phyloP scores from a whole-genome alignment of 306 rosid species.

The Glycyrrhiza uralensis region DNA sequence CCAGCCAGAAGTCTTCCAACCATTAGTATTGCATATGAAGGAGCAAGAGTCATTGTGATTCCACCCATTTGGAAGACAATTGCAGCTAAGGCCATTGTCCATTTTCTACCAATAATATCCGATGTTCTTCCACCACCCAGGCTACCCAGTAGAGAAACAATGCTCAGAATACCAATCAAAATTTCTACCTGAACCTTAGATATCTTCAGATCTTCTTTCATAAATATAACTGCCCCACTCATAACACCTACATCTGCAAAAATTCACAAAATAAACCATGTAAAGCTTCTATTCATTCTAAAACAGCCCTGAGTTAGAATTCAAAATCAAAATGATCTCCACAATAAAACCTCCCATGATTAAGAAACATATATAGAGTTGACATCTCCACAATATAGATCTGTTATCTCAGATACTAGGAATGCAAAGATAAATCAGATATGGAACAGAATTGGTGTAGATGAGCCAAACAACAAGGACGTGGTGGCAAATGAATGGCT shows the following conservation, averaged over 20 bases:
- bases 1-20: conserved; percentile 81
- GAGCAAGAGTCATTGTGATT: conserved; percentile 70
- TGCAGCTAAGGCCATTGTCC: conserved; percentile 95
- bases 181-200: conserved; percentile 75
- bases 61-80: conserved; percentile 77
- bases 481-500: not conserved
- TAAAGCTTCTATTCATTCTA: not conserved
- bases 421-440: conserved; percentile 4
- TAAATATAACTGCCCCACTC: conserved; percentile 96
- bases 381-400: conserved; percentile 21
- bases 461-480: not conserved
- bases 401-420: not conserved
- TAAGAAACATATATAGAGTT: not conserved
- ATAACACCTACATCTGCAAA: conserved; percentile 96
- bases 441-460: not conserved
- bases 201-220: conserved; percentile 81
- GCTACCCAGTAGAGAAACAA: conserved; percentile 85
- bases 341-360: not conserved
- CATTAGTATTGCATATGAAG: conserved; percentile 63
- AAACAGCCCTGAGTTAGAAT: not conserved
- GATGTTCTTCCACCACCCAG: conserved; percentile 91
- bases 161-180: conserved; percentile 79
- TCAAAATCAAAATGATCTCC: conserved; percentile 5
- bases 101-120: conserved; percentile 79
- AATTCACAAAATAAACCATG: conserved; percentile 24